Conservation (phyloP, 257 asterid species). For the Striga asiatica region DNA sequence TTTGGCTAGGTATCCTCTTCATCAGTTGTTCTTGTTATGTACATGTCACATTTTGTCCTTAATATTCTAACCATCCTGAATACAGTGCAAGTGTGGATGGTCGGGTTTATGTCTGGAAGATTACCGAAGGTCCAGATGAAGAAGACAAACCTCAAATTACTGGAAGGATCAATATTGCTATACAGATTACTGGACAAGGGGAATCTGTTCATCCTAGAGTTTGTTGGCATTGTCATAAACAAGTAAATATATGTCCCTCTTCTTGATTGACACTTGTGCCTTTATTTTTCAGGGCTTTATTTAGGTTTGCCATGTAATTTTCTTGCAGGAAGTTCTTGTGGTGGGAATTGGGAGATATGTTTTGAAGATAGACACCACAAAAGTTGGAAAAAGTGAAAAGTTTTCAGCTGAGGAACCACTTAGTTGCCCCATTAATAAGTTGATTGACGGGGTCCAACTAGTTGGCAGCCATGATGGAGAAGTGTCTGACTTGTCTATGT, state of each 20-base stretch:
- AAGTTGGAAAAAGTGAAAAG: constrained; percentile 75
- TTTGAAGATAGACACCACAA: constrained; percentile 78
- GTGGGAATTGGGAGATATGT: constrained; percentile 76
- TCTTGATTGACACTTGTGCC: neutral
- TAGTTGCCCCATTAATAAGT: constrained; percentile 58
- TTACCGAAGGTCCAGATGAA: constrained; percentile 87
- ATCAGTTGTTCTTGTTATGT: constrained; percentile 9
- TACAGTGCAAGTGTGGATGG: constrained; percentile 96
- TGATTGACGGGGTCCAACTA: constrained; percentile 82
- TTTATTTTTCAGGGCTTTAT: neutral
- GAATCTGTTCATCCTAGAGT: constrained; percentile 87
- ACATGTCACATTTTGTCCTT: constrained; percentile 4
- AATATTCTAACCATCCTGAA: constrained; percentile 18
- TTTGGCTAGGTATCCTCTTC: constrained; percentile 68
- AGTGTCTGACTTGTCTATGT: constrained; percentile 94
- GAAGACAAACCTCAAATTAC: constrained; percentile 90
- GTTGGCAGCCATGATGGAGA: constrained; percentile 97
- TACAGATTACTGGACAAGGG: constrained; percentile 79
- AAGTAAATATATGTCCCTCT: constrained; percentile 39
- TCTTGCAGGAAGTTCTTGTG: constrained; percentile 77
- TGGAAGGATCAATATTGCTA: constrained; percentile 63
- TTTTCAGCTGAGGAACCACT: constrained; percentile 88
- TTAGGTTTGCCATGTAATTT: constrained; percentile 9
- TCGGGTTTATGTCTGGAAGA: constrained; percentile 88
- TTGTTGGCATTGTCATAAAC: constrained; percentile 99